Evolutionary conservation across 306 rosid genomes (phyloP), one percentile per base, ranked within the genome.

Genomic region (Sicyos edulis): DNA sequence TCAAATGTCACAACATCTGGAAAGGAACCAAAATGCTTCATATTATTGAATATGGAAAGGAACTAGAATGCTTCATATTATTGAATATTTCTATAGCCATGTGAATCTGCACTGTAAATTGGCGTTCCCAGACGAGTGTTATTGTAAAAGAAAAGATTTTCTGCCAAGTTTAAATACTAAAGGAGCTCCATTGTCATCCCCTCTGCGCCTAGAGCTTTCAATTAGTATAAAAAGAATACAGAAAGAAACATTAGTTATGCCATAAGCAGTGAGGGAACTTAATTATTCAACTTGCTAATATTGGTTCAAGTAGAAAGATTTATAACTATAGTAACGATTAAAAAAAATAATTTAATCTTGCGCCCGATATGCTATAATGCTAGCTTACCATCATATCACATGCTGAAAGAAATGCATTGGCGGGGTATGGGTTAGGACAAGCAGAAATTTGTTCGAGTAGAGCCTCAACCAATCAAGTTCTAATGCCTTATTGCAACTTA

Each of bases 191-290:
- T 77, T 72, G 76, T 82, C 96, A 92, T 92, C 71, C 88, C 86
- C 80, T 89, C 96, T 71, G 83, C 83, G 75, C 98, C 98, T 57
- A 92, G 83, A 82, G 91, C 92, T 66, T 74, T 88, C 82, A 92
- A 73, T 96, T 88, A 50, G 40, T 19, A 5, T 22, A 79, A 52
- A 80, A 21, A 37, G 60, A 72, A 72, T 29, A 29, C 3, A 63
- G 51, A n/a, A 63, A n/a, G 40, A 13, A 34, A 71, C 44, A 54
- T 53, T 73, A 66, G n/a, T n/a, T n/a, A 53, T 57, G 7, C 42
- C 68, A 80, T 37, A 64, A 64, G 52, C 50, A 17, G 53, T 64
- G 53, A 64, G 51, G 24, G 44, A 34, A n/a, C 7, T 7, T 63
- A 37, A 8, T 62, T 62, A 14, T 16, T 62, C 49, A n/a, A 14